A percentile compares a stretch with the other conserved stretches of the same genome.
These are phyloP conservation scores for Zoysia matrella DNA, from an alignment of 202 grass and related monocot species.

Conservation along the genomic window DNA sequence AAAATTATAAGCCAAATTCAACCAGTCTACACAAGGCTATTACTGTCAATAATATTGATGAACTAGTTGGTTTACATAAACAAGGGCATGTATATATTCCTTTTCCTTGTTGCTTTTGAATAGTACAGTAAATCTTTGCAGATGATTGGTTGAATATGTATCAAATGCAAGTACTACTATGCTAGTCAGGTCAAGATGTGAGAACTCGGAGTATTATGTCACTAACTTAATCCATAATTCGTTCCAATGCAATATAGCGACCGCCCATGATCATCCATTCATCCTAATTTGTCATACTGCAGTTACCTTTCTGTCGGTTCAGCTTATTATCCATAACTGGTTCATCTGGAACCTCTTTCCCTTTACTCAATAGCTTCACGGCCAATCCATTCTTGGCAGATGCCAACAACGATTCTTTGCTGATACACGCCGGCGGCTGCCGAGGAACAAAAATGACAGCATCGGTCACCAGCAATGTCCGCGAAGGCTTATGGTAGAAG, in stretches of 20 bases:
- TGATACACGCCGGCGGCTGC: slow-evolving; percentile 83
- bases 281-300: not conserved
- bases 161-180: too few species aligned
- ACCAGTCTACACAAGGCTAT: not conserved
- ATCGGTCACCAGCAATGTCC: slow-evolving; percentile 85
- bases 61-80: not conserved
- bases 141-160: not conserved
- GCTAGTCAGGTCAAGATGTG: not conserved
- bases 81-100: not conserved
- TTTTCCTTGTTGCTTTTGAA: not conserved
- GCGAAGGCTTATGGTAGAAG: slow-evolving; percentile 81
- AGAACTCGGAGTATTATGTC: not conserved
- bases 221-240: not conserved
- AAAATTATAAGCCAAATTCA: not conserved
- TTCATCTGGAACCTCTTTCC: slow-evolving; percentile 84
- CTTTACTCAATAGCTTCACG: slow-evolving; percentile 93
- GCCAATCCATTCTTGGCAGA: slow-evolving; percentile 91
- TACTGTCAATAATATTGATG: not conserved
- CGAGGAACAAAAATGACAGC: slow-evolving; percentile 93
- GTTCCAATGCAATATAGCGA: not conserved
- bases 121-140: not conserved
- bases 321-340: slow-evolving; percentile 78
- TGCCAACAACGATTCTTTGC: slow-evolving; percentile 75
- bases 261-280: too few species aligned
- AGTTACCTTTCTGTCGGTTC: slow-evolving; percentile 75